Base-by-base conservation (phyloP, 768 basidiomycete species). In the Favolaschia claudopus region DNA sequence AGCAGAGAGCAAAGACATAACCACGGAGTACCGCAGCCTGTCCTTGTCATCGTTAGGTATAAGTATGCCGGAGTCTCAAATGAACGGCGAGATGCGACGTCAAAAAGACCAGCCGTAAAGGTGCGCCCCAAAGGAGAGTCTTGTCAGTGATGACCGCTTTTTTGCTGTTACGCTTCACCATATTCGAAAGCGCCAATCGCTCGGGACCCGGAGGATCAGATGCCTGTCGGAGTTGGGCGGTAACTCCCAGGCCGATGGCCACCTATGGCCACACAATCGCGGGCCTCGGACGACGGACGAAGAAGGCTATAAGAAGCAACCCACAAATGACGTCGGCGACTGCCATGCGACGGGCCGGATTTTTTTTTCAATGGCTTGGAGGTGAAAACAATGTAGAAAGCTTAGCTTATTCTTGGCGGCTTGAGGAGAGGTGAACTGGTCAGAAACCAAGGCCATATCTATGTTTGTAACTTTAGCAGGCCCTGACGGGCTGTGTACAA, bases 141-240 rank as follows among this genome's bases (percentile, higher is more conserved):
- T 37, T 17, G 37, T n/a, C 33, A 53, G 34, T 59, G 61, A 62
- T 62, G 49, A 42, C 61, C 50, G 54, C 40, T 31, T 34, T 54
- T 55, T 43, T 56, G 32, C 32, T 42, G 42, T 36, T 47, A 32
- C 44, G 29, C 49, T 52, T 44, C 48, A 28, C 14, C 12, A 31
- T 24, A 46, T 49, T 46, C 58, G 34, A 48, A 27, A 25, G 60
- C 60, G 60, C 60, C 60, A 61, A 55, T 51, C 43, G 54, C 60
- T 15, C 33, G 52, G 58, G 58, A 50, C 54, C 54, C 53, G 46
- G 60, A 45, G 15, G 38, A 61, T 56, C 60, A 61, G 37, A 40
- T 46, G 60, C 28, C 14, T 54, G 48, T 61, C 60, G 60, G 60
- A 55, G 2, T 19, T 42, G 17, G 22, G 22, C 47, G 46, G 56